Base-by-base conservation (phyloP, 495 filamentous ascomycete genomes). In the Glonium stellatum region DNA sequence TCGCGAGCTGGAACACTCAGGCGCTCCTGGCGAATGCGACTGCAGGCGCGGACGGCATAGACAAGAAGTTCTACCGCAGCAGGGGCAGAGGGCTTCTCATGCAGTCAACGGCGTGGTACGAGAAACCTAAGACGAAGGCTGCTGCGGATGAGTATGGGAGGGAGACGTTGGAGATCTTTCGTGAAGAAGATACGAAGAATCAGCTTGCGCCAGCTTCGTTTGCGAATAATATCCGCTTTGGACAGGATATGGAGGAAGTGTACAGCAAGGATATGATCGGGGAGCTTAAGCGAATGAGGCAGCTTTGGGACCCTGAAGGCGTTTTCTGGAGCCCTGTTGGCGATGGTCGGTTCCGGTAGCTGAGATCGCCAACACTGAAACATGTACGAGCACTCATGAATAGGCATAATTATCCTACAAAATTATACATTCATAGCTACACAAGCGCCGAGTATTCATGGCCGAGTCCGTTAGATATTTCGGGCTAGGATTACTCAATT, bases 91-190 rank as follows among this genome's bases (percentile, higher is more conserved):
- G 61, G 0, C 15, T 63, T 1, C 55, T 59, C 42, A 49, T 59
- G 49, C 55, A 63, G 34, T 1, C 21, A 5, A 44, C 52, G 56
- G 50, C 61, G 48, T 63, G 61, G 55, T 63, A 59, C n/a, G 21
- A 8, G 13, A 41, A 63, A 2, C 12, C n/a, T 5, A 31, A n/a
- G 23, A 57, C 19, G 1, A 59, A 55, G 36, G 23, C 1, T 1
- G 61, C 53, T 0, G 55, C 61, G 37, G 61, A 63, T 37, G 50
- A 2, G 22, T 47, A 48, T 18, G 61, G 55, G 18, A 59, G 54
- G 25, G 34, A 31, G 18, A 41, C 55, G 23, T 18, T 59, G 18
- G 19, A 50, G 36, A 31, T 9, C 3, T 13, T 56, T 50, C 55
- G 61, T 22, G 50, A 63, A 37, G 27, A 15, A 21, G 61, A 63